Conservation (phyloP, 1,139 yeast genomes). For the Candida smagusa region DNA sequence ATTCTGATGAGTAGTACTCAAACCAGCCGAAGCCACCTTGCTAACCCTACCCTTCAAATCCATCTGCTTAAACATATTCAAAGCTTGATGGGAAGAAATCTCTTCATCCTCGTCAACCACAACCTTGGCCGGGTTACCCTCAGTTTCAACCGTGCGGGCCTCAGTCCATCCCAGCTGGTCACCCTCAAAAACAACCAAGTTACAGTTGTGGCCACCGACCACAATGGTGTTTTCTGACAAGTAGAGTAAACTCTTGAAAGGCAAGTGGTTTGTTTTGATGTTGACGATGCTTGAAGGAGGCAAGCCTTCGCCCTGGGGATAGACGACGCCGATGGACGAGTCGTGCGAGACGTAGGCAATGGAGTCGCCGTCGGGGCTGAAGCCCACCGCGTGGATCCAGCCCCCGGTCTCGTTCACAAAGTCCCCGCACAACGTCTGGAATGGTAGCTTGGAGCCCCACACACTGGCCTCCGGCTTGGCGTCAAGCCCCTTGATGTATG, state of each 20-base stretch:
- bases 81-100: slow-evolving; percentile 72
- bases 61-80: slow-evolving; percentile 92
- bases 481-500: slow-evolving; percentile 87
- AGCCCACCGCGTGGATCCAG: slow-evolving; percentile 90
- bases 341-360: slow-evolving; percentile 81
- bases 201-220: slow-evolving; percentile 92
- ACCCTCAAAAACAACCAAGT: slow-evolving; percentile 82
- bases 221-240: slow-evolving; percentile 62
- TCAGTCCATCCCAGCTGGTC: slow-evolving; percentile 66
- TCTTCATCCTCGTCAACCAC: slow-evolving; percentile 54
- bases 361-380: slow-evolving; percentile 76
- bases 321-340: slow-evolving; percentile 70
- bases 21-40: slow-evolving; percentile 45
- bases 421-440: slow-evolving; percentile 90
- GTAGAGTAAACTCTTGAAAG: slow-evolving; percentile 76
- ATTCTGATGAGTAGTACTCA: slow-evolving; percentile 86
- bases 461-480: slow-evolving; percentile 73
- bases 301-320: slow-evolving; percentile 71
- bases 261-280: slow-evolving; percentile 72
- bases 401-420: slow-evolving; percentile 73
- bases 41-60: slow-evolving; percentile 86
- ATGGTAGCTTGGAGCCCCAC: slow-evolving; percentile 96
- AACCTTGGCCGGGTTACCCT: slow-evolving; percentile 43
- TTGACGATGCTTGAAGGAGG: slow-evolving; percentile 39
- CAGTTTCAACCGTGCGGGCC: slow-evolving; percentile 59